Evolutionary conservation across 2,329 filamentous ascomycete genomes (phyloP), one percentile per base, ranked within the genome.

Genomic region (Massarina eburnea): DNA sequence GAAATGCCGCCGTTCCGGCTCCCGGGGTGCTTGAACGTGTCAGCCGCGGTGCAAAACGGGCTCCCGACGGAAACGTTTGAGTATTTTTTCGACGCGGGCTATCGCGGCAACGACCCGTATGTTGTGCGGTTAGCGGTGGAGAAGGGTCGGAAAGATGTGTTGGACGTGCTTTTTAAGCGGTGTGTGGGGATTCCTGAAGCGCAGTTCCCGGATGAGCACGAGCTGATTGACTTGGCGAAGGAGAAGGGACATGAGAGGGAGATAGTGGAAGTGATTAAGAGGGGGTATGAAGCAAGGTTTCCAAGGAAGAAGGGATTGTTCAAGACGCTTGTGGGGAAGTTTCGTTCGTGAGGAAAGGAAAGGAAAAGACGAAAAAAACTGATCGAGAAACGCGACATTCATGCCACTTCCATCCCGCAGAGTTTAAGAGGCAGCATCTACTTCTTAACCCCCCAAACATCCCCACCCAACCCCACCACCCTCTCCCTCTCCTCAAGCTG

Each of bases 401-500:
- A n/a, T n/a, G n/a, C n/a, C n/a, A n/a, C n/a, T n/a, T n/a, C n/a
- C n/a, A n/a, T n/a, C n/a, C n/a, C n/a, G n/a, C n/a, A n/a, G n/a
- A n/a, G n/a, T n/a, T n/a, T n/a, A n/a, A n/a, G n/a, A n/a, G n/a
- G n/a, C n/a, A n/a, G n/a, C n/a, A n/a, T 24, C 26, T 41, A 51
- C 50, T 64, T 67, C 47, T 53, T 62, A 19, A 68, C 55, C 1
- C 63, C 61, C 60, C 61, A 71, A 39, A 66, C 51, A 43, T 65
- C 66, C 0, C 64, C 68, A 1, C 66, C 66, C 12, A 65, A 40
- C 9, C 30, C 48, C 4, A 66, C 53, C 7, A 69, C 58, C 50
- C 61, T 66, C 19, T 57, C 67, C 26, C 55, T 52, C 15, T 39
- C 55, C 40, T 68, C 85, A 81, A 95, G 91, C 48, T 86, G 83